Base-by-base conservation (phyloP, 805 yeast genomes). In the Starmerella apicola region DNA sequence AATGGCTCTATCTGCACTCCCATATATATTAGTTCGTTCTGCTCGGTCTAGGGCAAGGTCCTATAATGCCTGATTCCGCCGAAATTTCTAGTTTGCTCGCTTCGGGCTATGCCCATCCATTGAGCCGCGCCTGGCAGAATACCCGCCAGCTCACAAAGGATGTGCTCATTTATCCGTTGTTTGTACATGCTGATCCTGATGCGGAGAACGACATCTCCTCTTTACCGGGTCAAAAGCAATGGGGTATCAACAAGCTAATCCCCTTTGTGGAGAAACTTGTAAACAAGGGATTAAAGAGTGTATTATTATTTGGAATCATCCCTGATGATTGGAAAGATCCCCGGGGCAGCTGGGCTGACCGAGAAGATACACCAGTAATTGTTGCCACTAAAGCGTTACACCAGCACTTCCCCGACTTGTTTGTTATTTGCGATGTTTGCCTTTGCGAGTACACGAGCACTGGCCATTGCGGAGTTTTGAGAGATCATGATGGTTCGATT, bases 401-500 rank as follows among this genome's bases (percentile, higher is more conserved):
- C 44, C 47, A 60, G 32, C 62, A 71, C 13, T 86, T 81, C 64
- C 97, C 98, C 4, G 79, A 74, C 21, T 68, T 91, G 43, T 88
- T 78, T 59, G 74, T 91, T 48, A 75, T 85, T 71, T 81, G 95
- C 56, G 98, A 91, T 57, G 96, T 88, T 20, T 91, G 98, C 61
- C 65, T 91, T 38, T 91, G 98, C 66, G 98, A 91, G 62, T 91
- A 84, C 61, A 91, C 98, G 7, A 71, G 78, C 41, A 97, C 91
- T 55, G 98, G 98, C n/a, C 98, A 91, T 60, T 91, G 98, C 64
- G 98, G 98, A 30, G 69, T 85, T 13, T 67, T 91, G 38, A 70
- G 78, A 45, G 93, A 81, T 41, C n/a, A 16, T 16, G 96, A 85
- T 57, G 96, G 97, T 6, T 56, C 81, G 8, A 72, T 91, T 53